Evolutionary conservation across 208 protist genomes (phyloP), one percentile per base, ranked within the genome.

Genomic region (Acanthamoeba royreba): DNA sequence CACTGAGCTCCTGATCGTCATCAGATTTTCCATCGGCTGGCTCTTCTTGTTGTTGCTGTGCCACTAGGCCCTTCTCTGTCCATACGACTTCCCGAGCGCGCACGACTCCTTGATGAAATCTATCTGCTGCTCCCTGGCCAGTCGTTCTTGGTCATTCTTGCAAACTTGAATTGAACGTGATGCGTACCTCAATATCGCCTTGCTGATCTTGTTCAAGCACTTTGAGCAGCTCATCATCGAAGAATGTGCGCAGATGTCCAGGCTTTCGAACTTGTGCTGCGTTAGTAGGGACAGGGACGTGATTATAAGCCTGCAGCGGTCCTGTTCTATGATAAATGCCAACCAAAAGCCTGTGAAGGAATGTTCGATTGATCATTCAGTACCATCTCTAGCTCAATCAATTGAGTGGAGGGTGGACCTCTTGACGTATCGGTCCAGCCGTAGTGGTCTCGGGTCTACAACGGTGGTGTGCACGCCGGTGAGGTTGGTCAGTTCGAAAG

Each of bases 401-500:
- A n/a, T n/a, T n/a, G n/a, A n/a, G n/a, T n/a, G n/a, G n/a, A n/a
- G n/a, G n/a, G 28, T 11, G 61, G 28, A 77, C 66, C 66, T 13
- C 40, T 81, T 81, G 40, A 5, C n/a, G 69, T 52, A 81, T 17
- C 69, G 81, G 47, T 31, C 49, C 33, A 88, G 81, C 31, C 61
- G 47, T 4, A 88, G 81, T 13, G 81, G 81, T 3, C 81, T 42
- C 25, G 81, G 81, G 47, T 88, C 81, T 15, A 88, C 46, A 9
- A 88, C 81, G 46, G 81, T 88, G 47, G 47, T 66, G 81, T 28
- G 28, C 1, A 88, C 46, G 11, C 81, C 81, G 33, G n/a, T 63
- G 33, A 88, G 81, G 47, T 88, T 88, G 45, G 49, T 47, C 45
- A 88, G 81, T 63, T 88, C 47, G 33, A 88, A 88, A 9, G 81